Base-by-base conservation (phyloP, 257 asterid genomes). In the Solanum arcanum region DNA sequence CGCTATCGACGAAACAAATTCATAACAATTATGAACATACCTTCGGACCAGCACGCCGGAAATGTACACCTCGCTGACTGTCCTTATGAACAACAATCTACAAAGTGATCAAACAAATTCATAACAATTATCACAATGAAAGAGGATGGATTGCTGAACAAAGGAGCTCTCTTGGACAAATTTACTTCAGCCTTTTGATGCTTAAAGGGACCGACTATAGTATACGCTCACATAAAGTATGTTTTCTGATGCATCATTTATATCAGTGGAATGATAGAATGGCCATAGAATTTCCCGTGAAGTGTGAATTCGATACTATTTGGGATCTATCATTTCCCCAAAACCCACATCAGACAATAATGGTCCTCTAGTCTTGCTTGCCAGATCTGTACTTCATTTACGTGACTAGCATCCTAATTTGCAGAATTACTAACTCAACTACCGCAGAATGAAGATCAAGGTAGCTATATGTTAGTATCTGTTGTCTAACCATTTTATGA, bases 21-120 rank as follows among this genome's bases (percentile, higher is more conserved):
- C 39, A 35, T 5, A 35, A 35, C 39, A 35, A 35, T 35, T 35
- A 35, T 35, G 39, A 35, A 35, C 70, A 74, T 91, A 93, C 99
- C 98, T 94, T 95, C 70, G 98, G 98, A 90, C 99, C 99, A 88
- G 99, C 98, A 31, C 97, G 95, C 86, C 97, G 95, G 88, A 97
- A 95, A 92, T 97, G 99, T 89, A 93, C 47, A 83, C 98, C 98
- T 89, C 98, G 91, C 12, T 96, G 98, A 90, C 96, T 89, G 88
- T 95, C 96, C 92, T 93, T 95, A 59, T 97, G 99, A 89, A 94
- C 96, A 90, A 95, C 99, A 87, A 94, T 86, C 98, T 95, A 92
- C 66, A 84, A 80, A 83, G 37, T 70, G 44, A 85, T 46, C 46
- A 86, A 13, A 60, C 87, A 60, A 76, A 72, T 77, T 27, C 33